Base-by-base conservation (phyloP, 1,139 yeast species). In the Ogataea hybrid region DNA sequence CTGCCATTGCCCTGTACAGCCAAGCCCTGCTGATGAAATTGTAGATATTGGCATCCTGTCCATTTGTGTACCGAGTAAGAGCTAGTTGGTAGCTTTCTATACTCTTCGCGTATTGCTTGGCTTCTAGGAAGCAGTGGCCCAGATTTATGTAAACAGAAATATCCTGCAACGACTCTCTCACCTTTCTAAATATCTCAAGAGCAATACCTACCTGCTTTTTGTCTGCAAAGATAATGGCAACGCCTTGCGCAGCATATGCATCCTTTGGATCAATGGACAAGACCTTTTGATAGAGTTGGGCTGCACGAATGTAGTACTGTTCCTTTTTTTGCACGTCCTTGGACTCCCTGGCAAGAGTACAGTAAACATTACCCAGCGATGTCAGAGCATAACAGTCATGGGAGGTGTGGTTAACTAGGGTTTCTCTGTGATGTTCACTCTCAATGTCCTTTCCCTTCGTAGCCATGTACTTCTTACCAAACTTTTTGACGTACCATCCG, bases 161-260 rank as follows among this genome's bases (percentile, higher is more conserved):
- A 58, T 87, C 96, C 34, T 58, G 61, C 53, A 92, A 72, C 7
- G 97, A 84, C 57, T 92, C 98, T 59, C 97, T 79, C 41, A 90
- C 81, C 55, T 90, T 89, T 63, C 95, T 78, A 58, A 94, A 81
- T 41, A 89, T 82, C 52, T 88, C 95, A 57, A 89, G 72, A 1
- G 97, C 96, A 50, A 82, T 74, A 31, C 77, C 81, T 17, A 79
- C 67, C 47, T 87, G 83, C 56, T 84, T 86, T 57, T 84, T 84
- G 55, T 90, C 97, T 17, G 95, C 95, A 63, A 88, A 85, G 9
- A 90, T 80, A 42, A 92, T 89, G 1, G 97, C 98, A 49, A 94
- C 74, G 40, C 99, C 99, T 64, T 92, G 98, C 1, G 98, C 98
- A 2, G 97, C 99, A 67, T 84, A 92, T 1, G 92, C 95, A 61